Evolutionary conservation across 1,139 yeast genomes (phyloP).

Genomic region (Sugiyamaella grinbergsii): DNA sequence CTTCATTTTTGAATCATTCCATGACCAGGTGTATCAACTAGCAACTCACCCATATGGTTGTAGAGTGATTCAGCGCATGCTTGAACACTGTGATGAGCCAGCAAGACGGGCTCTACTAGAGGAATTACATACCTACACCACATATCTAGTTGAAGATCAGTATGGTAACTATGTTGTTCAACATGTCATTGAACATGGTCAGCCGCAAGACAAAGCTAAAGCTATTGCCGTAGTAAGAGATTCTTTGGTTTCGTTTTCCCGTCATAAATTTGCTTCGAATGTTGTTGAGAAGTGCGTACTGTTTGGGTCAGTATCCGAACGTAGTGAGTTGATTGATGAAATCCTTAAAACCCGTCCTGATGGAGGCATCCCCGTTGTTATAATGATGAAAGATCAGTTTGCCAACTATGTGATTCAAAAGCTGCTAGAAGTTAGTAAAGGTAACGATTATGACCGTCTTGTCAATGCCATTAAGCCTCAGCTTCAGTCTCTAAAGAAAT

Average conservation of each 20-base stretch:
- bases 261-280: slow-evolving; percentile 96
- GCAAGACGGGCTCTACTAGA: slow-evolving; percentile 62
- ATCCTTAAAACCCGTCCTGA: slow-evolving; percentile 54
- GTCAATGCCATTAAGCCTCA: slow-evolving; percentile 46
- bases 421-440: slow-evolving; percentile 77
- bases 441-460: slow-evolving; percentile 53
- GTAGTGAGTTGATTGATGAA: slow-evolving; percentile 61
- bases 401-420: slow-evolving; percentile 97
- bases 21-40: slow-evolving; percentile 79
- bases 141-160: slow-evolving; percentile 86
- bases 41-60: slow-evolving; percentile 98
- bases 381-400: slow-evolving; percentile 96
- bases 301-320: slow-evolving; percentile 65
- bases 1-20: slow-evolving; percentile 73
- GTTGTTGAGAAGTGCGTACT: slow-evolving; percentile 94
- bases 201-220: slow-evolving; percentile 52
- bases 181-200: slow-evolving; percentile 85
- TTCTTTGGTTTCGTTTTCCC: slow-evolving; percentile 77
- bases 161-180: slow-evolving; percentile 98
- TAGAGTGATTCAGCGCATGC: slow-evolving; percentile 87
- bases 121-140: slow-evolving; percentile 74
- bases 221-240: slow-evolving; percentile 54
- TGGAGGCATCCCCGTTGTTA: slow-evolving; percentile 43
- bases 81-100: slow-evolving; percentile 66
- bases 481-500: slow-evolving; percentile 45